Evolutionary conservation across 2,329 filamentous ascomycete species (phyloP).

Genomic region (Hymenoscyphus occultus): DNA sequence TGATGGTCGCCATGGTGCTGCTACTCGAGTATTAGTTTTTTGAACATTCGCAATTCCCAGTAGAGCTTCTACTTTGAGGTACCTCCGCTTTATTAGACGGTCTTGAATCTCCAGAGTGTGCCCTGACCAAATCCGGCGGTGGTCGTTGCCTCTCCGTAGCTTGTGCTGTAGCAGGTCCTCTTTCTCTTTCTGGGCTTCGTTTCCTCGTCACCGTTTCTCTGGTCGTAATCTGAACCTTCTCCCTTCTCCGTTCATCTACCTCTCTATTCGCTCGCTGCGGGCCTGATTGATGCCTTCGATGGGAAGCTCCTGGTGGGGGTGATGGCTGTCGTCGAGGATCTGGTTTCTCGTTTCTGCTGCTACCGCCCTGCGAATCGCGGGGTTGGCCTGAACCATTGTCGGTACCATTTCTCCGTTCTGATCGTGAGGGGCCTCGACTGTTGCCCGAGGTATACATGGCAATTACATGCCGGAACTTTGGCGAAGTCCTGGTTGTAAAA

Average conservation of each 20-base stretch:
- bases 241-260: slow-evolving; percentile 49
- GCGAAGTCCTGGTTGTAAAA: background rate
- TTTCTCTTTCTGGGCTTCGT: slow-evolving; percentile 54
- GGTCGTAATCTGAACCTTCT: slow-evolving; percentile 56
- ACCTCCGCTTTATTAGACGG: slow-evolving; percentile 45
- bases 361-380: slow-evolving; percentile 28
- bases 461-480: slow-evolving; percentile 23
- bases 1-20: slow-evolving; percentile 72
- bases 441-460: slow-evolving; percentile 36
- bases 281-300: slow-evolving; percentile 58
- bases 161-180: slow-evolving; percentile 31
- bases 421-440: slow-evolving; percentile 32
- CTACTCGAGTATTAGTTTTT: slow-evolving; percentile 37
- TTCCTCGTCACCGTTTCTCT: slow-evolving; percentile 60
- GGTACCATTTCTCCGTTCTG: slow-evolving; percentile 31
- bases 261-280: slow-evolving; percentile 49
- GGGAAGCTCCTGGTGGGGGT: slow-evolving; percentile 37
- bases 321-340: slow-evolving; percentile 31
- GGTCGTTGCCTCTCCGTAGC: slow-evolving; percentile 25
- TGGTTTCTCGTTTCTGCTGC: slow-evolving; percentile 28
- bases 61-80: slow-evolving; percentile 44
- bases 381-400: slow-evolving; percentile 34
- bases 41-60: slow-evolving; percentile 43
- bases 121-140: slow-evolving; percentile 26
- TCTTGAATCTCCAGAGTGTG: slow-evolving; percentile 29